Percentiles rank a stretch among this genome's conserved stretches.
Conservation (phyloP, 352 stramenopile species). For the Globisporangium apiculatum region DNA sequence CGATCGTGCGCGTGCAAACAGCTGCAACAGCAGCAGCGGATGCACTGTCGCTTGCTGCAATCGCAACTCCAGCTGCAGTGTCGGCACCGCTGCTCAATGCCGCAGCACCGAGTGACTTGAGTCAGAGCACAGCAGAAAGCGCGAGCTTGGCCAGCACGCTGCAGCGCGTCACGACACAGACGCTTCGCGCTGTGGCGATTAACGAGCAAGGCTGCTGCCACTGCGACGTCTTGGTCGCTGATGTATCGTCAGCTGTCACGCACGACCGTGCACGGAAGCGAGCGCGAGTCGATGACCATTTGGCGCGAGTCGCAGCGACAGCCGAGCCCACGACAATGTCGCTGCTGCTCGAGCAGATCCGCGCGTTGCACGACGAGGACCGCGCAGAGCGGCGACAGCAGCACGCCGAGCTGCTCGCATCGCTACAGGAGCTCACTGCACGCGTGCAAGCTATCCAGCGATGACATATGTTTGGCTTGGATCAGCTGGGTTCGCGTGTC, state of each 20-base stretch:
- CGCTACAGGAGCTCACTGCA: constrained; percentile 32
- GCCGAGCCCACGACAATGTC: constrained; percentile 11
- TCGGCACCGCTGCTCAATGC: too few relatives aligned
- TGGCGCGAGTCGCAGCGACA: not conserved
- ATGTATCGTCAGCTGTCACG: not conserved
- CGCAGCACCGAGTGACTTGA: not conserved
- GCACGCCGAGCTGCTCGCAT: constrained; percentile 48
- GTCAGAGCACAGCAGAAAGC: not conserved
- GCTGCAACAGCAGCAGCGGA: not conserved
- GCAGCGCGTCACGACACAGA: not conserved
- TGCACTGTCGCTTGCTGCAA: not conserved
- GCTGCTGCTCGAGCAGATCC: constrained; percentile 26
- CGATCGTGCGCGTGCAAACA: constrained; percentile 20
- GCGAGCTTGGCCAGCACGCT: not conserved
- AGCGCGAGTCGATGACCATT: not conserved
- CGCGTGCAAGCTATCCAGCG: constrained; percentile 13
- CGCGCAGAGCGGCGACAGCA: constrained; percentile 41
- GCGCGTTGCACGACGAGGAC: constrained; percentile 25
- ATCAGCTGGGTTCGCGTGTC: too few relatives aligned
- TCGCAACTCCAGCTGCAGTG: too few relatives aligned
- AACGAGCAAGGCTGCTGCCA: not conserved
- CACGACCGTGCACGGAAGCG: constrained; percentile 4
- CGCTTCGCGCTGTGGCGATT: not conserved
- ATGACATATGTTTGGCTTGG: not conserved
- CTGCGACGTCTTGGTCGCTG: not conserved